Percentiles rank a stretch among this genome's conserved stretches.
phyloP scores from a whole-genome alignment of 208 protist species.

The Balamuthia mandrillaris region DNA sequence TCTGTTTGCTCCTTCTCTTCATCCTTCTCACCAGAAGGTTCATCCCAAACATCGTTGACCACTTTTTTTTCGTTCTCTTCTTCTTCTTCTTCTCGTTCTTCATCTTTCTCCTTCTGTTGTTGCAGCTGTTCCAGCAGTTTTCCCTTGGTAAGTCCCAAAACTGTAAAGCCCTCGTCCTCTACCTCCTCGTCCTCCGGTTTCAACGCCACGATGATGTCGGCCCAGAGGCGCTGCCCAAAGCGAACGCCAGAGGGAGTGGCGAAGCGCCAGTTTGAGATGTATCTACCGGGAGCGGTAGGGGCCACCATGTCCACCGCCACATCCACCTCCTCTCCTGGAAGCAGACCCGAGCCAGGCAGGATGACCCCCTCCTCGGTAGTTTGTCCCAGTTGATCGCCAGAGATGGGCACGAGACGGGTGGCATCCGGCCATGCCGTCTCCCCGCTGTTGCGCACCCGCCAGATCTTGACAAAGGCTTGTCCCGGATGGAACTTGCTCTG shows the following conservation, averaged over 20 bases:
- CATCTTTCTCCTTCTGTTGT: neutral
- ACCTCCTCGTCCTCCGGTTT: neutral
- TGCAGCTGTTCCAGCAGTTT: neutral
- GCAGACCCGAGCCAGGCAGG: neutral
- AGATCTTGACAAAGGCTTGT: slow-evolving; percentile 48
- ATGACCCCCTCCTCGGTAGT: neutral
- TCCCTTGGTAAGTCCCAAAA: neutral
- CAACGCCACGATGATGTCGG: neutral
- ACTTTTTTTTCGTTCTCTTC: neutral
- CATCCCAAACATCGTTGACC: neutral
- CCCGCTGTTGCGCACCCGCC: slow-evolving; percentile 44
- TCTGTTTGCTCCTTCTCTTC: too few relatives aligned
- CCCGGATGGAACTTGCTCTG: slow-evolving; percentile 25
- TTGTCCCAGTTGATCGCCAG: slow-evolving; percentile 10
- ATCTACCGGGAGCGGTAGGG: neutral
- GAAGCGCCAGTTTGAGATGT: slow-evolving; percentile 43
- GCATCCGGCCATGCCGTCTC: slow-evolving; percentile 31
- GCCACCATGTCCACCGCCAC: slow-evolving; percentile 44
- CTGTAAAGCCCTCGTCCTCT: neutral
- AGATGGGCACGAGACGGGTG: slow-evolving; percentile 11
- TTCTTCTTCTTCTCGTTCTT: neutral
- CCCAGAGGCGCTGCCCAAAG: slow-evolving; percentile 49
- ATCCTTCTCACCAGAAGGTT: too few relatives aligned
- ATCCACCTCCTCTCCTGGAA: slow-evolving; percentile 36
- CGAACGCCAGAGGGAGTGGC: neutral